Evolutionary conservation across 768 basidiomycete species (phyloP).

Genomic region (Rhodotorula babjevae): DNA sequence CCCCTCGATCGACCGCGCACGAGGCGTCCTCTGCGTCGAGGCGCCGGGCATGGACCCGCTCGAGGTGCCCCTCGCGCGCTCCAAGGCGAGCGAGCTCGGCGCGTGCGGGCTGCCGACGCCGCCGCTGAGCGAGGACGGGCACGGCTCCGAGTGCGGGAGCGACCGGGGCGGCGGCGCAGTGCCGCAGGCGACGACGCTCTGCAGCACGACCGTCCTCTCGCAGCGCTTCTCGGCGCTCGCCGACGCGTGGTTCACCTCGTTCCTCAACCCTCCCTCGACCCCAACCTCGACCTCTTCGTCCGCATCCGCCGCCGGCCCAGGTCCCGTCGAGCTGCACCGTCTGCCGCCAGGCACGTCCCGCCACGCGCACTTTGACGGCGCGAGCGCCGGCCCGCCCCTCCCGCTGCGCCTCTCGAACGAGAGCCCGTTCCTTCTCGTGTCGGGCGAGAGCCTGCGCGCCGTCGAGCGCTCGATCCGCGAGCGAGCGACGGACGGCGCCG

Average conservation of each 20-base stretch:
- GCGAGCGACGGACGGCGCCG: not conserved
- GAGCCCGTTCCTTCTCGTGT: constrained; percentile 42
- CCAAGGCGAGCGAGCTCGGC: not conserved
- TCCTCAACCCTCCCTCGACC: constrained; percentile 20
- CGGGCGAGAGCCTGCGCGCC: constrained; percentile 23
- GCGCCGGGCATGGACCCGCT: constrained; percentile 26
- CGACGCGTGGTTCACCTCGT: constrained; percentile 35
- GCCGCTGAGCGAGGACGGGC: not conserved
- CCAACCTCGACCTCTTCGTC: not conserved
- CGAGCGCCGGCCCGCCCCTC: not conserved
- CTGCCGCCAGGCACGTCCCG: constrained; percentile 12
- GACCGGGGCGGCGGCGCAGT: not conserved
- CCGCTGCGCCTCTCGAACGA: constrained; percentile 42
- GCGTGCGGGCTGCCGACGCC: not conserved
- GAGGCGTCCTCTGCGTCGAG: constrained; percentile 10
- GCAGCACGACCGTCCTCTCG: constrained; percentile 19
- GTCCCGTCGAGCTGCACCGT: constrained; percentile 25
- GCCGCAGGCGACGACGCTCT: constrained; percentile 2
- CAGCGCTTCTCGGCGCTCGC: constrained; percentile 8
- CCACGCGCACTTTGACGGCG: constrained; percentile 30
- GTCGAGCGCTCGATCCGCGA: constrained; percentile 31
- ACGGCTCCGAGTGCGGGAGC: not conserved
- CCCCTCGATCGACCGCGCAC: constrained; percentile 18
- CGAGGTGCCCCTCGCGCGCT: constrained; percentile 18
- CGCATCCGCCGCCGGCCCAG: not conserved